A percentile compares a stretch with the other conserved stretches of the same genome.
Evolutionary conservation across 2,329 filamentous ascomycete species (phyloP).

Genomic region (Sporothrix brasiliensis): DNA sequence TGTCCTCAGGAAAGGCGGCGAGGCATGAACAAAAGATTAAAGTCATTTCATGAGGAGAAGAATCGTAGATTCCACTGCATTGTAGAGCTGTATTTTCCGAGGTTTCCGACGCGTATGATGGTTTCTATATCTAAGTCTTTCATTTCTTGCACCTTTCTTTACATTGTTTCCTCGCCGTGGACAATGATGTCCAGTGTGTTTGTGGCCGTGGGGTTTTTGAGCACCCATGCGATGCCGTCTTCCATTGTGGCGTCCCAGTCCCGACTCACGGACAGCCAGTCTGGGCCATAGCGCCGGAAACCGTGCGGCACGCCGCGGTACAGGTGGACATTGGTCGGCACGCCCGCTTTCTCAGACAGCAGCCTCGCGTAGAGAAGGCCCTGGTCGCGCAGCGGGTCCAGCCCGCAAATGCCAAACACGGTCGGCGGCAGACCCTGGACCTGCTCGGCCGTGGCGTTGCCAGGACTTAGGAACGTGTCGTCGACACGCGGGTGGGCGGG

Average conservation of each 20-base stretch:
- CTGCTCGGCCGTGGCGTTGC: slow-evolving; percentile 41
- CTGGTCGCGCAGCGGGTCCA: slow-evolving; percentile 35
- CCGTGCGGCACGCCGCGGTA: slow-evolving; percentile 36
- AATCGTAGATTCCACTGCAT: neutral
- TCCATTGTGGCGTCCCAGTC: slow-evolving; percentile 54
- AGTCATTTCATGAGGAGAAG: neutral
- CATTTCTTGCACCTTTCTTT: neutral
- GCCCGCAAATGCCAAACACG: slow-evolving; percentile 31
- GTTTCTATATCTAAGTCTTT: neutral
- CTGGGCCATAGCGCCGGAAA: slow-evolving; percentile 35
- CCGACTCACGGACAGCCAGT: slow-evolving; percentile 45
- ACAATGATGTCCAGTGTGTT: slow-evolving; percentile 48
- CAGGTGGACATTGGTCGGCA: slow-evolving; percentile 41
- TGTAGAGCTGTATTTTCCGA: neutral
- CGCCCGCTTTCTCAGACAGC: slow-evolving; percentile 33
- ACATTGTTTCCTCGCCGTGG: slow-evolving; percentile 16
- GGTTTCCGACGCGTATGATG: neutral
- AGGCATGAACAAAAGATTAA: neutral
- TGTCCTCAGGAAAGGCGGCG: neutral
- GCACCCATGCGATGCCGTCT: slow-evolving; percentile 41
- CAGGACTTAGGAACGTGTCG: slow-evolving; percentile 48
- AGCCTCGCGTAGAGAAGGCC: slow-evolving; percentile 33
- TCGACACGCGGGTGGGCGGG: slow-evolving; percentile 36
- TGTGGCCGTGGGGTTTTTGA: slow-evolving; percentile 61
- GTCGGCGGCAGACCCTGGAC: slow-evolving; percentile 43